Percentiles rank a stretch among this genome's conserved stretches.
Conservation (phyloP, 306 rosid species). For the Aeschynomene evenia region DNA sequence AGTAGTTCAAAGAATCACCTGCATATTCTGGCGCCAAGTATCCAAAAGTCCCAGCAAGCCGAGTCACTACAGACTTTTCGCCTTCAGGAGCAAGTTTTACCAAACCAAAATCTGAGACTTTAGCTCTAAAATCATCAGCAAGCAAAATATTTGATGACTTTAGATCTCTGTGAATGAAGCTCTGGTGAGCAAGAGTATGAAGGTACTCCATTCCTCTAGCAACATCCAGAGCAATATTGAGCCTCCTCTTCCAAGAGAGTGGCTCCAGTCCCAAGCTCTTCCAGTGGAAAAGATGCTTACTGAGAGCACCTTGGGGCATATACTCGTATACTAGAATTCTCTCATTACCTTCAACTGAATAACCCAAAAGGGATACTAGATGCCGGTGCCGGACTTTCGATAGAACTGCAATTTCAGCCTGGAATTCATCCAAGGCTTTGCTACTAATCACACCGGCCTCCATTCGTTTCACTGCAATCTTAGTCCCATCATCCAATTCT, state of each 20-base stretch:
- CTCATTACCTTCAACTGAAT: conserved; percentile 73
- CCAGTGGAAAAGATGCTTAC: conserved; percentile 95
- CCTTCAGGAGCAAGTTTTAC: conserved; percentile 98
- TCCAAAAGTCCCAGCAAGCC: conserved; percentile 98
- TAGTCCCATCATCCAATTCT: conserved; percentile 92
- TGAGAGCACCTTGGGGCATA: conserved; percentile 99
- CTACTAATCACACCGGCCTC: conserved; percentile 72
- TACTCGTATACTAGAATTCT: conserved; percentile 87
- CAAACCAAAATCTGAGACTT: conserved; percentile 93
- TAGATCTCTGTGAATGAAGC: conserved; percentile 99
- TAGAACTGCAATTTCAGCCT: conserved; percentile 90
- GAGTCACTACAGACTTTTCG: conserved; percentile 79
- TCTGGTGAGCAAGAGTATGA: conserved; percentile 83
- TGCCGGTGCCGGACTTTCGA: conserved; percentile 97
- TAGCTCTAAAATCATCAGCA: conserved; percentile 84
- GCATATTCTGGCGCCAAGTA: conserved; percentile 99
- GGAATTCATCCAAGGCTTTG: conserved; percentile 96
- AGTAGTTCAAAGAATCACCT: conserved; percentile 45
- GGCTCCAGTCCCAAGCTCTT: conserved; percentile 69
- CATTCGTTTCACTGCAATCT: conserved; percentile 95
- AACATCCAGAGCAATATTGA: conserved; percentile 91
- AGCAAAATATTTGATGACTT: conserved; percentile 92
- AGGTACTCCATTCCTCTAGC: conserved; percentile 99
- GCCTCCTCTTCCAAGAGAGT: conserved; percentile 95
- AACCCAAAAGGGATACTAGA: conserved; percentile 89